These are phyloP conservation scores for Trichoderma virens DNA, from an alignment of 495 filamentous ascomycete genomes.

Conservation along the genomic window DNA sequence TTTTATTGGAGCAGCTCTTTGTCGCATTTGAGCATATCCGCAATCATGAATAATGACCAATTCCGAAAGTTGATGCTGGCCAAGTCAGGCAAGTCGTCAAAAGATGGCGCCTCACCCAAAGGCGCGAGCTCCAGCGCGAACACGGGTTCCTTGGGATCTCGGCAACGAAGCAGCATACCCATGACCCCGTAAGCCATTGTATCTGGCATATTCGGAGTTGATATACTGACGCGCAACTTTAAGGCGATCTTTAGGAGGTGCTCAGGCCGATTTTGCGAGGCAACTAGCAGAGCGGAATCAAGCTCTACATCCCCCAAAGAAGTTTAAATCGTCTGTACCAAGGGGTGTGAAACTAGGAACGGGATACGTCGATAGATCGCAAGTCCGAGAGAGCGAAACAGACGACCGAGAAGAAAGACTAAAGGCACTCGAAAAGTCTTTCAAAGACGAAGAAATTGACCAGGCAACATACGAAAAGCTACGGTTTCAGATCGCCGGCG, in stretches of 20 bases:
- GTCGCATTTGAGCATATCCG: neutral
- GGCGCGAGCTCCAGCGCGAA: conserved; percentile 19
- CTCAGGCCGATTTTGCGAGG: conserved; percentile 64
- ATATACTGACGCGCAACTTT: conserved; percentile 18
- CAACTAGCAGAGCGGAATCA: conserved; percentile 75
- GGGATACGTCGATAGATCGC: conserved; percentile 83
- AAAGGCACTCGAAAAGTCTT: conserved; percentile 70
- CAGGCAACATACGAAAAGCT: conserved; percentile 64
- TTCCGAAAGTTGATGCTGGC: conserved; percentile 79
- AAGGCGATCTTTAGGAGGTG: conserved; percentile 61
- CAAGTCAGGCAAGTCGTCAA: conserved; percentile 28
- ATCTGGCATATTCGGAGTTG: neutral
- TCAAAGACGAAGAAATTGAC: conserved; percentile 78
- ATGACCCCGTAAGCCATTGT: conserved; percentile 66
- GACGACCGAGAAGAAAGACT: conserved; percentile 58
- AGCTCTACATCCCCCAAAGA: conserved; percentile 51
- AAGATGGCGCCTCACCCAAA: conserved; percentile 30
- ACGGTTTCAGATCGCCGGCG: conserved; percentile 69
- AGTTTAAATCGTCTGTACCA: conserved; percentile 69
- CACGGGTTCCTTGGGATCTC: conserved; percentile 49
- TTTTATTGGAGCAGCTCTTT: neutral
- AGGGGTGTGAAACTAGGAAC: conserved; percentile 72
- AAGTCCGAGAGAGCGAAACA: conserved; percentile 44
- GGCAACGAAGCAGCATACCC: conserved; percentile 67
- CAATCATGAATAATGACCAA: conserved; percentile 86